Evolutionary conservation across 2,329 filamentous ascomycete species (phyloP), one percentile per base, ranked within the genome.

Genomic region (Verticillium dahliae): DNA sequence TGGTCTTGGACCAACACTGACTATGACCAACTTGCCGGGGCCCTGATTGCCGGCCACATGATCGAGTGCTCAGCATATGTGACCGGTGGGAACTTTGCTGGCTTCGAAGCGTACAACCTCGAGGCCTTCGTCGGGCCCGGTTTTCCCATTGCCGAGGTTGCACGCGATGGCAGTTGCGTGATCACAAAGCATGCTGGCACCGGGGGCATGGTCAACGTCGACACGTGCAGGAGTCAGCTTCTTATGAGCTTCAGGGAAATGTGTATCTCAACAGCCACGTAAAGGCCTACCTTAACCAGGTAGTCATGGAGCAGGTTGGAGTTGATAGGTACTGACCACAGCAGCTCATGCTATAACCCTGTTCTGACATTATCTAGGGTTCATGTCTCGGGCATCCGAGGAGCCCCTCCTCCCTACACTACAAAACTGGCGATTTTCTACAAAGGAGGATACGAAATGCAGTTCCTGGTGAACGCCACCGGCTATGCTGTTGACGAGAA

Each of bases 341-440:
- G 1, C n/a, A 11, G 18, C 6, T 11, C 9, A n/a, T 6, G 5
- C 22, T 22, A 4, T n/a, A 34, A 39, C 2, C 13, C 10, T 33
- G 11, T 15, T 3, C 33, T 56, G 13, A 56, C 18, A 4, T 14
- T n/a, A 4, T 66, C 73, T 58, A 73, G 76, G 2, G 76, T 80
- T 1, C 68, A 63, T 31, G 70, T 82, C 1, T 74, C 72, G 0
- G 77, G 78, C 0, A 69, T 78, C 33, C 73, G 63, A 34, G 80
- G 80, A 1, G 62, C 65, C 1, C 74, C 77, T 0, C 80, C 81
- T 2, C 80, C 80, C 0, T 72, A 78, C 2, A 82, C 80, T 0
- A 83, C 80, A 1, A 83, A 83, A 65, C 71, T 80, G 4, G 80
- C 79, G 4, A 72, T 82, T 15, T 81, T 79, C 66, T 81, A 81